Percentiles rank a stretch among this genome's conserved stretches.
These are phyloP conservation scores for Laetiporus sulphureus DNA, from an alignment of 1,284 basidiomycete genomes.

Conservation along the genomic window DNA sequence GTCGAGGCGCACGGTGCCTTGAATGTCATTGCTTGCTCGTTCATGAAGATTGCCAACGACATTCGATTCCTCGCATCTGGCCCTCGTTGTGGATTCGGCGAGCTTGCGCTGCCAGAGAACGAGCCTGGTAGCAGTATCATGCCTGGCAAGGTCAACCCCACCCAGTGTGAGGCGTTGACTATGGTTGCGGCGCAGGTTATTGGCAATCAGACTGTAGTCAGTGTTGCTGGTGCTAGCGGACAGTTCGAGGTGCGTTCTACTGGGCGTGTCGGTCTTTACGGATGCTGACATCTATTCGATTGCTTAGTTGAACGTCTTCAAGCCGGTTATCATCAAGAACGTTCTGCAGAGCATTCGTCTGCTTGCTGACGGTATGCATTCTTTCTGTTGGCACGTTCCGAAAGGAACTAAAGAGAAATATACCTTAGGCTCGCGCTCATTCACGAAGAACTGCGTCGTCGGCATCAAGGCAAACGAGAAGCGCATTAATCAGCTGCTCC, in stretches of 20 bases:
- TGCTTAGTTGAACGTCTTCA: constrained; percentile 93
- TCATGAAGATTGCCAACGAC: constrained; percentile 99
- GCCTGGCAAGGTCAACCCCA: constrained; percentile 99
- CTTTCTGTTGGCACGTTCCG: background rate
- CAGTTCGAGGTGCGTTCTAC: constrained; percentile 80
- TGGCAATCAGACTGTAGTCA: constrained; percentile 94
- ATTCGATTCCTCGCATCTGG: constrained; percentile 98
- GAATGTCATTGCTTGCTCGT: constrained; percentile 89
- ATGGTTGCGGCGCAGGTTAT: constrained; percentile 99
- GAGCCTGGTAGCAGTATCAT: constrained; percentile 99
- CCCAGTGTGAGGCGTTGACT: constrained; percentile 97
- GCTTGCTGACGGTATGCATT: constrained; percentile 75
- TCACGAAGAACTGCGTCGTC: constrained; percentile 96
- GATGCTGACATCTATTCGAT: constrained; percentile 3
- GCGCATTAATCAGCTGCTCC: constrained; percentile 82
- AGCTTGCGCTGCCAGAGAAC: constrained; percentile 94
- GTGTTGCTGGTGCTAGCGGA: constrained; percentile 89
- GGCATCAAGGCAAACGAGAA: constrained; percentile 96
- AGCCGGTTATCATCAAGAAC: constrained; percentile 98
- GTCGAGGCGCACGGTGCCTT: constrained; percentile 96
- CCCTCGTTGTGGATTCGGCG: constrained; percentile 95
- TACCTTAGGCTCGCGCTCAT: constrained; percentile 71
- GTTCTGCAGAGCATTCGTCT: constrained; percentile 94
- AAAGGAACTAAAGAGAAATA: constrained; percentile 1
- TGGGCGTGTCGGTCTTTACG: background rate